phyloP scores from a whole-genome alignment of 2,329 filamentous ascomycete species.

The Cercospora sesami region DNA sequence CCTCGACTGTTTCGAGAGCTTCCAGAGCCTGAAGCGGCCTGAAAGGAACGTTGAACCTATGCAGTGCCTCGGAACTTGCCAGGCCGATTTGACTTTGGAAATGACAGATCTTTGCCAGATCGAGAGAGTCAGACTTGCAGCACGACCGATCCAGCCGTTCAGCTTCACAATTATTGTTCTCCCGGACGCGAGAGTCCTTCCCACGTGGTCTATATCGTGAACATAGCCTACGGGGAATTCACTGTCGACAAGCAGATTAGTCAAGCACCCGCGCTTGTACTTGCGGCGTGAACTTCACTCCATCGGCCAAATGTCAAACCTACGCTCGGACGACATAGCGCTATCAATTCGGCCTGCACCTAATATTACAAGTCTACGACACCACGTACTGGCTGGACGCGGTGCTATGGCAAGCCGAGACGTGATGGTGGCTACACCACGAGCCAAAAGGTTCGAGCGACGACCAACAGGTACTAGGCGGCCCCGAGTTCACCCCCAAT shows the following conservation, averaged over 20 bases:
- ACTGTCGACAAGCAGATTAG: neutral
- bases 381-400: neutral
- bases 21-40: neutral
- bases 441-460: neutral
- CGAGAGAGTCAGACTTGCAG: neutral
- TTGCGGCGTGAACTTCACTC: neutral
- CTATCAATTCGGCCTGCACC: neutral
- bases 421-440: neutral
- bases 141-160: neutral
- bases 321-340: neutral
- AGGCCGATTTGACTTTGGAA: neutral
- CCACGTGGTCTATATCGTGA: neutral
- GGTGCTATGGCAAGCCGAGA: neutral
- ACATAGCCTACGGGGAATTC: neutral
- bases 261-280: neutral
- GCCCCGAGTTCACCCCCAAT: neutral
- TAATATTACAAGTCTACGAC: neutral
- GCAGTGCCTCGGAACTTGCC: neutral
- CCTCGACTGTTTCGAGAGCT: neutral
- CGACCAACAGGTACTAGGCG: neutral
- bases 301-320: neutral
- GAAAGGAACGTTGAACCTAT: neutral
- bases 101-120: conserved; percentile 1
- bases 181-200: neutral
- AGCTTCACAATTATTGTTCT: neutral